Percentiles rank a stretch among this genome's conserved stretches.
Conservation (phyloP, 1,284 basidiomycete genomes). For the Boletus mariae region DNA sequence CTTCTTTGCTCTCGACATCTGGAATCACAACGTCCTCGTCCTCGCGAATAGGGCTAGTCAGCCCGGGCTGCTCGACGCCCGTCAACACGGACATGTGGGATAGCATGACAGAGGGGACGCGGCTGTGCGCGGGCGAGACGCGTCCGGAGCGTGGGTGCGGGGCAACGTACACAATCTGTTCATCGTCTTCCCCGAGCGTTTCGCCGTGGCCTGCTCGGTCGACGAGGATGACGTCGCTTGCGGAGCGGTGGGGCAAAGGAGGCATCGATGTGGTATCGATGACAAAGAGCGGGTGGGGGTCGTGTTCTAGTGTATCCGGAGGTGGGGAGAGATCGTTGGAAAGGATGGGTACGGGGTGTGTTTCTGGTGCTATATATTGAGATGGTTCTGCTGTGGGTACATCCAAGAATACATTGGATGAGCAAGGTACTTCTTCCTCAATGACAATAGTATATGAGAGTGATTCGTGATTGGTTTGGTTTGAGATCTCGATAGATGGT, state of each 20-base stretch:
- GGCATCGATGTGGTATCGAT: constrained; percentile 40
- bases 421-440: neutral
- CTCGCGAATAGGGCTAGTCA: constrained; percentile 9
- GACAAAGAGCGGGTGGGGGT: constrained; percentile 30
- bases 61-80: constrained; percentile 7
- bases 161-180: constrained; percentile 59
- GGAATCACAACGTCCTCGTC: neutral
- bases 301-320: neutral
- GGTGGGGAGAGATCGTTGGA: neutral
- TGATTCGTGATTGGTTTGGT: neutral
- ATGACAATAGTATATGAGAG: neutral
- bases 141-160: constrained; percentile 44
- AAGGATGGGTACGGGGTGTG: neutral
- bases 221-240: constrained; percentile 27
- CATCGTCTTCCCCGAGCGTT: constrained; percentile 43
- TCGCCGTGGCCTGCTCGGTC: constrained; percentile 16
- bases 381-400: neutral
- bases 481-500: constrained; percentile 6
- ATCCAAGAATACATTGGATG: neutral
- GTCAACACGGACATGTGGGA: constrained; percentile 33
- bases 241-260: constrained; percentile 12
- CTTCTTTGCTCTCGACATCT: neutral
- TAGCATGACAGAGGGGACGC: constrained; percentile 16
- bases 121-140: constrained; percentile 10
- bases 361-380: neutral